Base-by-base conservation (phyloP, 768 basidiomycete species). In the Pisolithus orientalis region DNA sequence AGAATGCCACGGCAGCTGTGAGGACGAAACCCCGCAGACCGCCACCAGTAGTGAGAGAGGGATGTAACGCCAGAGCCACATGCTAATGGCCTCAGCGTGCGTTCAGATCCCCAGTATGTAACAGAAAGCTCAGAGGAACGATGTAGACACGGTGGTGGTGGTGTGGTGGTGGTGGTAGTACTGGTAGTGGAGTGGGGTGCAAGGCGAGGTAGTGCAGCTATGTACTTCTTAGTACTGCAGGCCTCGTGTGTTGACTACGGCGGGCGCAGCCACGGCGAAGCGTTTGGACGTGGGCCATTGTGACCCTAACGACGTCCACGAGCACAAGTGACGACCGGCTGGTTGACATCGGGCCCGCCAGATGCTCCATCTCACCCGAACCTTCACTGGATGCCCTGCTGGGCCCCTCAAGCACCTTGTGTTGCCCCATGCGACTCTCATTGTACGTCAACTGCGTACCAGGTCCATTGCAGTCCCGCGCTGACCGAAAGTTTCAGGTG, bases 351-450 rank as follows among this genome's bases (percentile, higher is more conserved):
- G 43, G 39, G 25, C 44, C 6, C 37, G n/a, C 31, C 37, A 38
- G 53, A 81, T 80, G 80, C 72, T 80, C 40, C 67, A 74, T 57
- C 74, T 81, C 55, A 59, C 73, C 42, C 65, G 63, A 51, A 65
- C 75, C 14, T 80, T 75, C 60, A 65, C 72, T 21, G 76, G 76
- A 45, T 77, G 77, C 51, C 86, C 89, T 25, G 62, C 73, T 16
- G 75, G 73, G 28, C 72, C 74, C 16, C 68, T 87, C 50, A 77
- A 79, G 50, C 77, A 80, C 66, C 76, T 90, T 54, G 66, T 73
- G 31, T 74, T 88, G 24, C 76, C 76, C 39, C 67, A 75, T 48
- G 72, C 76, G 44, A 72, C 79, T 29, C 72, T 90, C 21, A 66
- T 90, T 55, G 90, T 87, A 58, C 62, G 83, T 75, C 44, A 44